Evolutionary conservation across 768 basidiomycete genomes (phyloP), one percentile per base, ranked within the genome.

Genomic region (Collybia nuda): DNA sequence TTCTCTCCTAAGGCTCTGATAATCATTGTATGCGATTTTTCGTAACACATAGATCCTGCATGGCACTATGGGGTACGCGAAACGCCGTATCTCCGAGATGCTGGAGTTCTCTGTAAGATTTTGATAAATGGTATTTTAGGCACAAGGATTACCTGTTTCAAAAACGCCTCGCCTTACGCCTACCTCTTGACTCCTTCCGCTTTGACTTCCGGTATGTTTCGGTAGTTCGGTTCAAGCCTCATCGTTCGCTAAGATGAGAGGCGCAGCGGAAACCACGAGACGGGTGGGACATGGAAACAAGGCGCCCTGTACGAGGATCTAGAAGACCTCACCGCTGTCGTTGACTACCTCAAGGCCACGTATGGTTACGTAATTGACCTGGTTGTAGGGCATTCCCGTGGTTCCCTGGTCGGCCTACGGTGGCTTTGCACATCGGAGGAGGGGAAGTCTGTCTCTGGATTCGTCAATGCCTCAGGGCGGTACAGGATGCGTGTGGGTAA

Each of bases 131-230:
- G 62, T 63, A 62, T 48, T 59, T 42, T 66, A 92, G 90, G 60
- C 90, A 93, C 66, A 91, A 91, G 59, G 86, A 93, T 62, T 93
- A 93, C 68, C 64, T 93, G 42, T 91, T 86, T 72, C 86, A 88
- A 66, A 85, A 84, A 61, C 80, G 78, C 12, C 80, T 93, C 17
- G 88, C 87, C 2, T 62, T 66, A 35, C 74, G 71, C 32, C 66
- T 91, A 12, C 85, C 88, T 0, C 60, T 88, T 19, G 90, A 93
- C 64, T 91, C 89, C 2, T 91, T 93, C 63, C 79, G 90, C 26
- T 91, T 93, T 60, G 90, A 93, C 65, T 93, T 93, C 68, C 81
- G 89, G 88, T 90, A 60, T 49, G 80, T 61, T 39, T n/a, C 37
- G 46, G 11, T 48, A 45, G 36, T 39, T 36, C 24, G 19, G 8